Base-by-base conservation (phyloP, 163 green algal species). In the Scenedesmus sp. region DNA sequence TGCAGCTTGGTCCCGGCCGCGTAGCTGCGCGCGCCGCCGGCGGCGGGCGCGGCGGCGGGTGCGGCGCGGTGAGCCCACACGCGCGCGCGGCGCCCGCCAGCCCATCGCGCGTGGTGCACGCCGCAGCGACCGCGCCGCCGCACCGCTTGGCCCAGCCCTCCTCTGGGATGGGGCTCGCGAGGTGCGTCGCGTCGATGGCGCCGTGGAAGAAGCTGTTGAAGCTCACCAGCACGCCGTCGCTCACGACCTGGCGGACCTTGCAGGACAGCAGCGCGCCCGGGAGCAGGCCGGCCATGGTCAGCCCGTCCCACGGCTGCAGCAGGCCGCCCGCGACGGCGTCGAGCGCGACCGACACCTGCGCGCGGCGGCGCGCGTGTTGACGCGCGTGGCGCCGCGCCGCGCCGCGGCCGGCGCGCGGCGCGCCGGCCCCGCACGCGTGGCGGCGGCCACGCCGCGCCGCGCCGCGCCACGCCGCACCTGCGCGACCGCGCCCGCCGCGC, bases 161-260 rank as follows among this genome's bases (percentile, higher is more conserved):
- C 29, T 67, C 57, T 9, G 73, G 60, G 0, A 81, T 57, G 7
- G 63, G 75, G 24, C 22, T 28, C 6, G 71, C 56, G 11, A 98
- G 84, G 78, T 98, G 94, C 77, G 94, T 96, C 29, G 75, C 69
- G 84, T 98, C 94, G 11, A 98, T 81, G 1, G 89, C 96, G 70
- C 92, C 96, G 60, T 89, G 90, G 82, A 98, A 98, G 83, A 92
- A 97, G 44, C 86, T 94, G 28, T 97, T 84, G 78, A 99, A 98
- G 66, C 80, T 90, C 15, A 96, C 76, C 17, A 47, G 10, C 39
- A 47, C 7, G 39, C 39, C 7, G 39, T 6, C 39, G 39, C 39
- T 28, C n/a, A n/a, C 18, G 13, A 77, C 66, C 78, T 75, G 64
- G 11, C 48, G 60, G 36, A 93, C 86, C n/a, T 73, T 86, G 44